These are phyloP conservation scores for Geotrichum aggregatum DNA, from an alignment of 1,139 yeast genomes.

Conservation along the genomic window DNA sequence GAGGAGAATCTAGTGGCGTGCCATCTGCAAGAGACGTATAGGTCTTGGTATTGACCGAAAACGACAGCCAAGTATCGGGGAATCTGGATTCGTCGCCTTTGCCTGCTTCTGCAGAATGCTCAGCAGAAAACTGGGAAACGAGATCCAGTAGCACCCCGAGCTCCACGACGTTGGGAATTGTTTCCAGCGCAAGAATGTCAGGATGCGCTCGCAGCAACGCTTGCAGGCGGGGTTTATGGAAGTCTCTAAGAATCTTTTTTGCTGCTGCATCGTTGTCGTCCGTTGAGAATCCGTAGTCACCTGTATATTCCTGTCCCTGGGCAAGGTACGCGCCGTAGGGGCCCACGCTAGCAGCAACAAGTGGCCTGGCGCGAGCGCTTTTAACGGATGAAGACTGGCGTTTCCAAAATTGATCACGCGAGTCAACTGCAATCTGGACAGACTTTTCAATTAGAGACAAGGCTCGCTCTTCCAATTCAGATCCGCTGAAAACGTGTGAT, in stretches of 20 bases:
- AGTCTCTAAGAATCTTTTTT: slow-evolving; percentile 39
- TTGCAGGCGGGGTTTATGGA: slow-evolving; percentile 49
- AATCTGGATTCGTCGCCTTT: slow-evolving; percentile 22
- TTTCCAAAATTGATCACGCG: slow-evolving; percentile 25
- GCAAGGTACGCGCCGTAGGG: slow-evolving; percentile 67
- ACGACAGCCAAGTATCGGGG: slow-evolving; percentile 13
- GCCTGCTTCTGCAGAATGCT: background rate
- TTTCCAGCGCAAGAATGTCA: slow-evolving; percentile 59
- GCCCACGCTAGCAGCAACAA: slow-evolving; percentile 60
- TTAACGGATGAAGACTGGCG: background rate
- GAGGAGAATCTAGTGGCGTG: slow-evolving; percentile 29
- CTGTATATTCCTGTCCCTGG: slow-evolving; percentile 67
- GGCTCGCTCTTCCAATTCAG: slow-evolving; percentile 5
- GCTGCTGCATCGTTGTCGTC: slow-evolving; percentile 29
- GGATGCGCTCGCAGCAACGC: slow-evolving; percentile 44
- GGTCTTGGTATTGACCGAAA: slow-evolving; percentile 15
- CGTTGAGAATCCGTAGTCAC: slow-evolving; percentile 44
- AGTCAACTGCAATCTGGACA: slow-evolving; percentile 36
- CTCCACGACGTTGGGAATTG: slow-evolving; percentile 57
- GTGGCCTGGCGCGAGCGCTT: slow-evolving; percentile 21
- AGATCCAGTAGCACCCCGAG: slow-evolving; percentile 39
- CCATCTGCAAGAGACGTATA: slow-evolving; percentile 44
- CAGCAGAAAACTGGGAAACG: background rate
- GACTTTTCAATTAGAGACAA: slow-evolving; percentile 30
- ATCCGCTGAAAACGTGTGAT: too few relatives aligned